Evolutionary conservation across 2,329 filamentous ascomycete genomes (phyloP).

Genomic region (Penicillium sp.): DNA sequence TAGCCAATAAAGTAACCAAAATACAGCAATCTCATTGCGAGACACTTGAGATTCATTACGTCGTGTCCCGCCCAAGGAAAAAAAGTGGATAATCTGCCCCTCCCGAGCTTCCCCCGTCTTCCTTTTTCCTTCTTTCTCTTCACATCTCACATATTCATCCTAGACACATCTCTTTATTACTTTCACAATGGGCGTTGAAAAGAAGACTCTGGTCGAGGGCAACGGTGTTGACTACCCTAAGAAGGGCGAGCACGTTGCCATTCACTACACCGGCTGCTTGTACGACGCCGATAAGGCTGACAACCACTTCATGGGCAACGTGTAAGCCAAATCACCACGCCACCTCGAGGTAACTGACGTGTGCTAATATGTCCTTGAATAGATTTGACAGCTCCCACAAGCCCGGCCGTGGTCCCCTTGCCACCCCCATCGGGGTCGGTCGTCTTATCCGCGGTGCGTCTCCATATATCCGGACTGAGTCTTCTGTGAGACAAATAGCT

Average conservation of each 20-base stretch:
- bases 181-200: slow-evolving; percentile 61
- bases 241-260: slow-evolving; percentile 64
- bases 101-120: background rate
- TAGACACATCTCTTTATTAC: background rate
- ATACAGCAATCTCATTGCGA: background rate
- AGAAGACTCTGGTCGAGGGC: slow-evolving; percentile 56
- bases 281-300: slow-evolving; percentile 54
- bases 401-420: slow-evolving; percentile 62
- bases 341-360: background rate
- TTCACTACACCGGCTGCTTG: slow-evolving; percentile 86
- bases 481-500: background rate
- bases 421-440: slow-evolving; percentile 68
- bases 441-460: slow-evolving; percentile 72
- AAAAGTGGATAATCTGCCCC: slow-evolving; percentile 8
- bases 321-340: slow-evolving; percentile 49
- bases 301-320: slow-evolving; percentile 55
- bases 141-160: background rate
- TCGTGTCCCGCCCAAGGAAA: slow-evolving; percentile 1
- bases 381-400: slow-evolving; percentile 80
- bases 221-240: slow-evolving; percentile 52
- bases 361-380: background rate
- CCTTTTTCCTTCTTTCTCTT: background rate
- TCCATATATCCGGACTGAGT: background rate
- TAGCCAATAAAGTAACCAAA: background rate
- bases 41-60: background rate